These are phyloP conservation scores for Tanacetum coccineum DNA, from an alignment of 129 eudicot species.

Conservation along the genomic window DNA sequence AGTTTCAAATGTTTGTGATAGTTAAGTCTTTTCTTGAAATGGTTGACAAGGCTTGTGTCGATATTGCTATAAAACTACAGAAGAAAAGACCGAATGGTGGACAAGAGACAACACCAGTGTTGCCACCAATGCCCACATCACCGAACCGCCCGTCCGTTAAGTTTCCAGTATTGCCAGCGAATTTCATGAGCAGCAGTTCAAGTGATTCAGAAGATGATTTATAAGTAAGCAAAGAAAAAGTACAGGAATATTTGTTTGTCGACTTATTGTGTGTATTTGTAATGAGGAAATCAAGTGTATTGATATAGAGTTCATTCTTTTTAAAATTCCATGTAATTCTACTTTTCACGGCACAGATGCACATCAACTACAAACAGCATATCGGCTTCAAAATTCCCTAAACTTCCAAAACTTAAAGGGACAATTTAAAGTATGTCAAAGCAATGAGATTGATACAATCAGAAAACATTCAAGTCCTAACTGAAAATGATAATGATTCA, in stretches of 20 bases:
- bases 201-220: constrained; percentile 62
- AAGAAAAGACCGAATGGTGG: constrained; percentile 39
- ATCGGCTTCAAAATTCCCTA: background rate
- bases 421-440: background rate
- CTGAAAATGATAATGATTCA: background rate
- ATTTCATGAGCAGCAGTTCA: constrained; percentile 62
- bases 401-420: background rate
- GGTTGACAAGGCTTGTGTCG: constrained; percentile 90
- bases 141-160: constrained; percentile 52
- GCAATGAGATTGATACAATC: background rate
- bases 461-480: background rate
- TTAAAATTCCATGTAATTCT: constrained; percentile 10
- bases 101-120: constrained; percentile 14
- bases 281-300: constrained; percentile 31
- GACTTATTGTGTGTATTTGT: constrained; percentile 13
- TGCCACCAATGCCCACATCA: constrained; percentile 46
- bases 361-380: constrained; percentile 5
- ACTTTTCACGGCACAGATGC: constrained; percentile 8
- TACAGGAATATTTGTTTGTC: constrained; percentile 16
- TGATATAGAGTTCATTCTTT: constrained; percentile 35
- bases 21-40: constrained; percentile 68
- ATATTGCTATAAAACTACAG: constrained; percentile 74
- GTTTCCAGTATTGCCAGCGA: constrained; percentile 69
- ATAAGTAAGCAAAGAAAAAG: constrained; percentile 13
- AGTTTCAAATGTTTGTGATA: constrained; percentile 69